Percentiles rank a stretch among this genome's conserved stretches.
phyloP scores from a whole-genome alignment of 139 green algal genomes.

The Coelastrella sp. region DNA sequence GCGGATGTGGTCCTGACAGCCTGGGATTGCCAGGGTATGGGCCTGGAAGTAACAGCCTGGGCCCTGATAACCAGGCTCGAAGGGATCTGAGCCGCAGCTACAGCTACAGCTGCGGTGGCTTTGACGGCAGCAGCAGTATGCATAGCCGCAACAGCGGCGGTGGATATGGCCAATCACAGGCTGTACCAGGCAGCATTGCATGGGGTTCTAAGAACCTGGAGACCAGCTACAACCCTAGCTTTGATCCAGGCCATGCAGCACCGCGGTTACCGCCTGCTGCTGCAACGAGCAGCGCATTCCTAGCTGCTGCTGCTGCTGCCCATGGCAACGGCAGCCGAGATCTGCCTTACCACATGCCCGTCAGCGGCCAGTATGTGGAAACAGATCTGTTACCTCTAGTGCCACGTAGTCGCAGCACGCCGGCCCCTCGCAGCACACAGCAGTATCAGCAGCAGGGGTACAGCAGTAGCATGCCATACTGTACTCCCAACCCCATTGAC shows the following conservation, averaged over 20 bases:
- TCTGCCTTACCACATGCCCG: too few species aligned
- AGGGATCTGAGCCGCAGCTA: neutral
- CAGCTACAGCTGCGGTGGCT: neutral
- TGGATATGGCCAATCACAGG: neutral
- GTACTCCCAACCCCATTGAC: neutral
- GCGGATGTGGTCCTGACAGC: slow-evolving; percentile 3
- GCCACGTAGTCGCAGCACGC: neutral
- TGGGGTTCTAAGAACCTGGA: neutral
- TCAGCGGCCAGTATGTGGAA: neutral
- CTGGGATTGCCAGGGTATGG: too few species aligned
- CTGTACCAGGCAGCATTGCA: neutral
- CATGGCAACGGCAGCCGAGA: too few species aligned
- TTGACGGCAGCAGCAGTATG: neutral
- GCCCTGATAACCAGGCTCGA: neutral
- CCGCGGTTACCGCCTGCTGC: too few species aligned
- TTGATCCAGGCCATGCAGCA: too few species aligned
- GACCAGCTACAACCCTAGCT: too few species aligned
- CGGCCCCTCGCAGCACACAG: neutral
- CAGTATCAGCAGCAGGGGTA: neutral
- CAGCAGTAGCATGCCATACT: neutral
- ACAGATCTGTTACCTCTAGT: neutral
- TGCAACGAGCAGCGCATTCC: too few species aligned
- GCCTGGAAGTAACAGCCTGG: too few species aligned
- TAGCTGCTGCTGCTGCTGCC: too few species aligned
- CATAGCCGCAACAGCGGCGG: neutral